Conservation (phyloP, 2,329 filamentous ascomycete genomes). For the Pseudopyricularia javanii region DNA sequence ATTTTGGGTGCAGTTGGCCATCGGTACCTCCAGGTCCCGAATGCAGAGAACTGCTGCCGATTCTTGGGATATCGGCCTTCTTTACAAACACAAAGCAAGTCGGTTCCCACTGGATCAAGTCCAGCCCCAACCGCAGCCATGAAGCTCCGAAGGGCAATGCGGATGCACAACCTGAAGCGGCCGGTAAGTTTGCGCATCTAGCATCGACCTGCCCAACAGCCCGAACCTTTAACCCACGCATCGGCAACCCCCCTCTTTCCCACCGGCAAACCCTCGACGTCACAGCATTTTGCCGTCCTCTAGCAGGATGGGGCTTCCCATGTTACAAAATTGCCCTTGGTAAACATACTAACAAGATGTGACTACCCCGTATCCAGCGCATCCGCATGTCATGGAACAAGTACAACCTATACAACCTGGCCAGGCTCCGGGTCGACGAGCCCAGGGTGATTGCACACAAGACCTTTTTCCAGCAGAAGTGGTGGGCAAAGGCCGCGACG, state of each 20-base stretch:
- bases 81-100: background rate
- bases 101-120: slow-evolving; percentile 3
- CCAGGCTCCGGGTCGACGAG: slow-evolving; percentile 8
- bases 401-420: slow-evolving; percentile 87
- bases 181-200: slow-evolving; percentile 35
- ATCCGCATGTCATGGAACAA: slow-evolving; percentile 95
- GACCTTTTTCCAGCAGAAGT: slow-evolving; percentile 99
- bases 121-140: slow-evolving; percentile 21
- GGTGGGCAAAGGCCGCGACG: slow-evolving; percentile 72
- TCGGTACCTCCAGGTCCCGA: too few species aligned
- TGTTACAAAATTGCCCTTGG: too few species aligned
- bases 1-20: slow-evolving; percentile 1
- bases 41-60: background rate
- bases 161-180: slow-evolving; percentile 55
- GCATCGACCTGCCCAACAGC: background rate
- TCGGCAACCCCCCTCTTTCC: background rate
- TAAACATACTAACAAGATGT: slow-evolving; percentile 4
- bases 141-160: slow-evolving; percentile 41
- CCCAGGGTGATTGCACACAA: slow-evolving; percentile 16
- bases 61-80: background rate
- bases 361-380: slow-evolving; percentile 46
- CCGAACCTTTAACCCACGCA: background rate
- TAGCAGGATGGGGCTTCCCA: too few species aligned
- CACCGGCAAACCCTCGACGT: background rate
- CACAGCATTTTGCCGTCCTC: too few species aligned